Base-by-base conservation (phyloP, 75 land plant species). In the Cunninghamia lanceolata region DNA sequence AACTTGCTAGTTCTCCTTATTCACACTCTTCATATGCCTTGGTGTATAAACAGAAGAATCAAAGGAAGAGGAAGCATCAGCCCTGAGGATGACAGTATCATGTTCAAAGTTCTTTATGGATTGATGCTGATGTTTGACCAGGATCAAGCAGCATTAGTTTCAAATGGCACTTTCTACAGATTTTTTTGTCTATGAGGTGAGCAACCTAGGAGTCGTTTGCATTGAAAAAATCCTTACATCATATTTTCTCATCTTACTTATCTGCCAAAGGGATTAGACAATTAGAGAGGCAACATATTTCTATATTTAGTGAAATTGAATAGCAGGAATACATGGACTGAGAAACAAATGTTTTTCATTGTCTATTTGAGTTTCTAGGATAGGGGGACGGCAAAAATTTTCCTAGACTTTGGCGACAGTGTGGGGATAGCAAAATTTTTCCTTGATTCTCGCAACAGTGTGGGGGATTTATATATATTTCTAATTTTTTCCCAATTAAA, bases 1-100 rank as follows among this genome's bases (percentile, higher is more conserved):
- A 95, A 85, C 95, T 96, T 86, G 84, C 86, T 34, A 92, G 90
- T 87, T 95, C 95, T 38, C 91, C 90, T 16, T 91, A 93, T 81
- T 15, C 88, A 77, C 82, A 84, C 7, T 86, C 91, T 83, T 87
- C 88, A 40, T 87, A 90, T 79, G 84, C 90, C 16, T 82, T 53
- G 34, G 91, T 84, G 13, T 85, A 85, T 56, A 86, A 88, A 32
- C 82, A 84, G 30, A 91, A 88, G 88, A 95, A 87, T 84, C 90
- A 93, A 87, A 94, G 93, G 66, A 54, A 87, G 84, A 83, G 84
- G 84, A 83, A 83, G 54, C 63, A 47, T 80, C 47, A 4, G n/a
- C n/a, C 82, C 6, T 28, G 82, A 80, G 75, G 36, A 73, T 10
- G 36, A 14, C 36, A 3, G 36, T 73, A 2, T 73, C 16, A 73